These are phyloP conservation scores for Protomyces lactucae-debilis DNA, from an alignment of 1,139 yeast genomes.

Conservation along the genomic window DNA sequence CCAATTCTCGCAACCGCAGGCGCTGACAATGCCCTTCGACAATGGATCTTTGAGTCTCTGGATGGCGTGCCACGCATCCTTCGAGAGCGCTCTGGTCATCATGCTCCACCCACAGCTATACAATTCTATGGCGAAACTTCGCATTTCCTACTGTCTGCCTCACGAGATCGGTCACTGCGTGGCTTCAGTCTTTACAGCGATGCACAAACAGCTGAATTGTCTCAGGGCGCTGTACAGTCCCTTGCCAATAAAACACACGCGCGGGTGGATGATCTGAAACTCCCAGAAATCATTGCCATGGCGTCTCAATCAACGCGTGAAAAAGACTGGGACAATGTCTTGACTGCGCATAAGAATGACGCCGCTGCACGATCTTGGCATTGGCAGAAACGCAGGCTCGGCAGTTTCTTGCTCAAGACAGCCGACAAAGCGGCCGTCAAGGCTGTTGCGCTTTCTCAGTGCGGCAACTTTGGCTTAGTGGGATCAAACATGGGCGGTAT, in stretches of 20 bases:
- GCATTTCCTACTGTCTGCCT: slow-evolving; percentile 80
- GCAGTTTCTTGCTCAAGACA: slow-evolving; percentile 64
- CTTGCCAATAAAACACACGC: slow-evolving; percentile 50
- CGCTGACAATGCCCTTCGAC: slow-evolving; percentile 83
- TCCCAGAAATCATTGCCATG: slow-evolving; percentile 69
- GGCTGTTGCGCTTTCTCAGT: slow-evolving; percentile 73
- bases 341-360: slow-evolving; percentile 88
- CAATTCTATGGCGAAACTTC: slow-evolving; percentile 74
- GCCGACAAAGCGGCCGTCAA: slow-evolving; percentile 79
- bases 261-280: slow-evolving; percentile 54
- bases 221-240: slow-evolving; percentile 59
- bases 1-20: slow-evolving; percentile 89
- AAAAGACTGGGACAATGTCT: slow-evolving; percentile 90
- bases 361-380: slow-evolving; percentile 89
- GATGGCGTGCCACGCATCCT: slow-evolving; percentile 76
- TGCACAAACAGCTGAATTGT: slow-evolving; percentile 90
- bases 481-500: slow-evolving; percentile 92
- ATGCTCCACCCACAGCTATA: slow-evolving; percentile 79
- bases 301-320: slow-evolving; percentile 73
- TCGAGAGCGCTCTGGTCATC: slow-evolving; percentile 94
- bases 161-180: slow-evolving; percentile 85
- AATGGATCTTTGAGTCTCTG: slow-evolving; percentile 89
- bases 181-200: slow-evolving; percentile 87
- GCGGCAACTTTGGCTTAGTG: slow-evolving; percentile 91
- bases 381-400: slow-evolving; percentile 74